phyloP scores from a whole-genome alignment of 495 filamentous ascomycete species.

The Sporormia fimetaria region DNA sequence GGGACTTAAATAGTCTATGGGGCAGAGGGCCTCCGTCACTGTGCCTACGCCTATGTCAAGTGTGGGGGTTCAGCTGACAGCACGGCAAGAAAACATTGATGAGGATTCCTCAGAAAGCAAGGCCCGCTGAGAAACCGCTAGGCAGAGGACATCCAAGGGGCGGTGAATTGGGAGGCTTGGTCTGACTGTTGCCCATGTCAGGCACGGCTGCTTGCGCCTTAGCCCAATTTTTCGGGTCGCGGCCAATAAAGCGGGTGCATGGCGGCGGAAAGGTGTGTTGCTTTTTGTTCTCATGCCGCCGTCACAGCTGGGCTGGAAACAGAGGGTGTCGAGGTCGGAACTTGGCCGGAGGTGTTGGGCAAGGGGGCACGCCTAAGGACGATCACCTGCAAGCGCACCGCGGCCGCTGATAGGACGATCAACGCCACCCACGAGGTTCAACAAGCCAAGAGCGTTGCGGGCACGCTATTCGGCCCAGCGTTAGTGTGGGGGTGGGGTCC shows the following conservation, averaged over 20 bases:
- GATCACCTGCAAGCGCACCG: conserved; percentile 22
- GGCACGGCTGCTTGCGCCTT: conserved; percentile 19
- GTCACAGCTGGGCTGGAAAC: conserved; percentile 11
- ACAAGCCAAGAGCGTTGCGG: conserved; percentile 16
- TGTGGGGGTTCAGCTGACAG: conserved; percentile 28
- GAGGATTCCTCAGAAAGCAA: conserved; percentile 18
- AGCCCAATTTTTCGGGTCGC: background rate
- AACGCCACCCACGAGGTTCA: too few relatives aligned
- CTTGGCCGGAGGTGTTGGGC: conserved; percentile 17
- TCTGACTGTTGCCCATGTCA: conserved; percentile 21
- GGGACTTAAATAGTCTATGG: conserved; percentile 22
- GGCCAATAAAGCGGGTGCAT: conserved; percentile 7
- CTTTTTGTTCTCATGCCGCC: conserved; percentile 12
- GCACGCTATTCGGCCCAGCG: conserved; percentile 5
- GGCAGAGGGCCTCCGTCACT: conserved; percentile 15
- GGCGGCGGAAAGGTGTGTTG: conserved; percentile 13
- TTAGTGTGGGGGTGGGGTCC: conserved; percentile 25
- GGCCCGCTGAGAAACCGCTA: conserved; percentile 11
- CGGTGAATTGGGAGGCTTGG: conserved; percentile 25
- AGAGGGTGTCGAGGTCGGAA: conserved; percentile 17
- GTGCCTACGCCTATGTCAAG: conserved; percentile 7
- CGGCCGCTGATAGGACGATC: conserved; percentile 23
- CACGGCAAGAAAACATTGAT: conserved; percentile 11
- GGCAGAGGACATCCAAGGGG: conserved; percentile 20
- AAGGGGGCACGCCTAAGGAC: conserved; percentile 25